Evolutionary conservation across 179 eudicot species (phyloP).

Genomic region (Gypsophila paniculata): DNA sequence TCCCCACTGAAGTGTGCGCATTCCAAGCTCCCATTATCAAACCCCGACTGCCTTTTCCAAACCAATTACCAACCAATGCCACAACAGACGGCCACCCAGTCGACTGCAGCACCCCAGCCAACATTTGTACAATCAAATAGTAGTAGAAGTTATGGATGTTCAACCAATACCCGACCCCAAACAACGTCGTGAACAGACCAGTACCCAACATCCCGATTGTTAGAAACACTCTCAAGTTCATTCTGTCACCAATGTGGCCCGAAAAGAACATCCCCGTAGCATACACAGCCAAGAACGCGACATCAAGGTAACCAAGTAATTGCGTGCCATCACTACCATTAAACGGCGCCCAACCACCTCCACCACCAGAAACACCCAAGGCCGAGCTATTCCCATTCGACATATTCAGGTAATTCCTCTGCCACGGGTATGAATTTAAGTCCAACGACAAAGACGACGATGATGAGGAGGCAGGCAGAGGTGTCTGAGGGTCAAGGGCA

Average conservation of each 20-base stretch:
- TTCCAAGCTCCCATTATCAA: slow-evolving; percentile 84
- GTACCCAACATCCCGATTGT: slow-evolving; percentile 81
- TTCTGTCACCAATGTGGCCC: slow-evolving; percentile 53
- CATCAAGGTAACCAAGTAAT: slow-evolving; percentile 72
- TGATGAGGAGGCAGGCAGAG: slow-evolving; percentile 33
- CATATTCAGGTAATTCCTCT: slow-evolving; percentile 22
- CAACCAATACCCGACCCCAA: slow-evolving; percentile 71
- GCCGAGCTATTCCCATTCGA: slow-evolving; percentile 21
- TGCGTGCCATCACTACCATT: slow-evolving; percentile 57
- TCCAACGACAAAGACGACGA: neutral
- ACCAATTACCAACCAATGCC: slow-evolving; percentile 86
- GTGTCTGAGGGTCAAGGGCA: slow-evolving; percentile 71
- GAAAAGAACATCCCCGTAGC: slow-evolving; percentile 51
- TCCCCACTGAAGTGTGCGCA: slow-evolving; percentile 41
- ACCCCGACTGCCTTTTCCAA: slow-evolving; percentile 67
- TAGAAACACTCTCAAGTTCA: slow-evolving; percentile 55
- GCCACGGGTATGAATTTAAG: slow-evolving; percentile 39
- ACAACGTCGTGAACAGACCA: slow-evolving; percentile 62
- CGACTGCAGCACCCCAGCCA: slow-evolving; percentile 76
- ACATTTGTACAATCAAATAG: slow-evolving; percentile 61
- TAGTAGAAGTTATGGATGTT: slow-evolving; percentile 60
- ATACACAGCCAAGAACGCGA: slow-evolving; percentile 63
- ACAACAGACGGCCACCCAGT: slow-evolving; percentile 94
- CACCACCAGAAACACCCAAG: slow-evolving; percentile 27
- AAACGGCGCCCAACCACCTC: slow-evolving; percentile 74